Evolutionary conservation across 2,329 filamentous ascomycete genomes (phyloP).

Genomic region (Escovopsis weberi): DNA sequence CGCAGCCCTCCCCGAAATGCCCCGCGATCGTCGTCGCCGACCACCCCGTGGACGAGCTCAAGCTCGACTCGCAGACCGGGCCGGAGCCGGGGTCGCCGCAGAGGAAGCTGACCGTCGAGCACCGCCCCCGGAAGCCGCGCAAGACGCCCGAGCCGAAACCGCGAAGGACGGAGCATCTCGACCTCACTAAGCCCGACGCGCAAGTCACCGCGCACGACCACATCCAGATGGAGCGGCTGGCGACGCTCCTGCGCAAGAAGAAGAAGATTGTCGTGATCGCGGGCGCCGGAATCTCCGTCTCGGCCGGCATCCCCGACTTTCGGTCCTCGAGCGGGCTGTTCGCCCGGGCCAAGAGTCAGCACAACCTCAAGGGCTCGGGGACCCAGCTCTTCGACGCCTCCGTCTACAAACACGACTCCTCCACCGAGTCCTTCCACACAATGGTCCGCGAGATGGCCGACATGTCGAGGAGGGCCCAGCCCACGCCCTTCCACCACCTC

Average conservation of each 20-base stretch:
- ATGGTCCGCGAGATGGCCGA: conserved; percentile 87
- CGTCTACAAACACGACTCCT: conserved; percentile 83
- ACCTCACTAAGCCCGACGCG: conserved; percentile 43
- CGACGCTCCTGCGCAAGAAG: conserved; percentile 67
- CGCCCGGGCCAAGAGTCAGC: conserved; percentile 66
- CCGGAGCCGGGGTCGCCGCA: conserved; percentile 40
- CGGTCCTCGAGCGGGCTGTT: conserved; percentile 86
- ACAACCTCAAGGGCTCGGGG: conserved; percentile 78
- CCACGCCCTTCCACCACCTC: conserved; percentile 86
- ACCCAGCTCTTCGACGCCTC: conserved; percentile 96
- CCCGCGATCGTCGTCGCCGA: conserved; percentile 17
- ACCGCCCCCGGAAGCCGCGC: conserved; percentile 55
- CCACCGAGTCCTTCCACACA: conserved; percentile 82
- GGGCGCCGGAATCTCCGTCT: conserved; percentile 91
- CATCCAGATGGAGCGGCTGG: conserved; percentile 51
- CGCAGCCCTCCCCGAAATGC: conserved; percentile 35
- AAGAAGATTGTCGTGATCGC: conserved; percentile 96
- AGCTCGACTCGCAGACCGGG: conserved; percentile 12
- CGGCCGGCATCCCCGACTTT: conserved; percentile 93
- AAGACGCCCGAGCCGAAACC: conserved; percentile 45
- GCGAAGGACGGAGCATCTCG: conserved; percentile 69
- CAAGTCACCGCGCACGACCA: conserved; percentile 30
- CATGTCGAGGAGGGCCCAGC: conserved; percentile 60
- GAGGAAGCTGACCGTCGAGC: no score
- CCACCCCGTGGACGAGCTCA: conserved; percentile 13